Evolutionary conservation across 1,139 yeast genomes (phyloP).

Genomic region (Protomyces pachydermus): DNA sequence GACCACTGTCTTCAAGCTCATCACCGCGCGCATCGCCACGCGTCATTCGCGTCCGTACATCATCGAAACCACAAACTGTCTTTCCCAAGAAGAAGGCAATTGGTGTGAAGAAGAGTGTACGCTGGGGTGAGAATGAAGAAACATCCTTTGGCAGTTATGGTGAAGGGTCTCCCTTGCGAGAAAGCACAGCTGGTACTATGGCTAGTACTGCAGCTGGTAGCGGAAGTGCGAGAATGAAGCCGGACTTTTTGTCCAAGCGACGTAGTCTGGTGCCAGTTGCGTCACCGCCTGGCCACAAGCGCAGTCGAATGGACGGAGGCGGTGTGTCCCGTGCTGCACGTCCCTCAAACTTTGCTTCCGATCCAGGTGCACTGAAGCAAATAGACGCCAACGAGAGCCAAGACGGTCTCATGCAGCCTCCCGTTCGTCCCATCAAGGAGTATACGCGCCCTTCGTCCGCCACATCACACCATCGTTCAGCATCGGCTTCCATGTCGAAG

Average conservation of each 20-base stretch:
- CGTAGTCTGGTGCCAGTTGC: constrained; percentile 21
- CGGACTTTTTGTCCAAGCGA: constrained; percentile 1
- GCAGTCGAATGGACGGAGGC: constrained; percentile 1
- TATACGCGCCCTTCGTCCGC: constrained; percentile 13
- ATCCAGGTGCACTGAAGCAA: neutral
- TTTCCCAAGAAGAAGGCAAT: constrained; percentile 13
- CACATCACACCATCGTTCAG: neutral
- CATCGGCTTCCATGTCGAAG: neutral
- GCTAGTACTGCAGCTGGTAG: neutral
- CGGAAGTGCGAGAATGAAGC: constrained; percentile 1
- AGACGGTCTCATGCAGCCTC: neutral
- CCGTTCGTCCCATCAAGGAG: constrained; percentile 5
- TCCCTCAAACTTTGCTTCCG: neutral
- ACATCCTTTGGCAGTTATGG: neutral
- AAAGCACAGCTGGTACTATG: neutral
- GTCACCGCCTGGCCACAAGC: constrained; percentile 14
- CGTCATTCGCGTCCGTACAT: neutral
- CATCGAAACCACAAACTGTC: constrained; percentile 10
- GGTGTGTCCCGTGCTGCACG: neutral
- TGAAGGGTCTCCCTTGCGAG: neutral
- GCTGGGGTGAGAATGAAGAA: constrained; percentile 15
- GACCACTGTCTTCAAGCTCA: constrained; percentile 6
- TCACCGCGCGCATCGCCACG: constrained; percentile 23
- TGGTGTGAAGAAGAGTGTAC: constrained; percentile 15
- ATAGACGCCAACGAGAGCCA: neutral